Conservation (phyloP, 1,139 yeast genomes). For the Hansenula lynferdii region DNA sequence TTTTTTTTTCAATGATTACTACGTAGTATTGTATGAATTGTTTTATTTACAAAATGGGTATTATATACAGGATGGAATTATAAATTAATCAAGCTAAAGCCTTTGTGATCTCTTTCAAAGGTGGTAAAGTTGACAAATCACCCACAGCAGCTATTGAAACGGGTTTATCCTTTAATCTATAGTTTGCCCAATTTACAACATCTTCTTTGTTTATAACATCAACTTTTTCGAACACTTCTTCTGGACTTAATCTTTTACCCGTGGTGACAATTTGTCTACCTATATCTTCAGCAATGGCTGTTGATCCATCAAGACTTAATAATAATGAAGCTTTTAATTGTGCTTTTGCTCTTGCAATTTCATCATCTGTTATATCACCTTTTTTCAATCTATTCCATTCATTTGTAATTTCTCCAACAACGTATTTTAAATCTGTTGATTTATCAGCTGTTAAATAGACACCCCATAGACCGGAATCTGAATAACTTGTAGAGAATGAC, state of each 20-base stretch:
- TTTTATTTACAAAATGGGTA: background rate
- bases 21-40: background rate
- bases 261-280: constrained; percentile 97
- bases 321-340: constrained; percentile 90
- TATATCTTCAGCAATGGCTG: constrained; percentile 96
- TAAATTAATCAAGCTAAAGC: background rate
- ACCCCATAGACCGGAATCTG: constrained; percentile 98
- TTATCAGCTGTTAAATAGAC: constrained; percentile 80
- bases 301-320: constrained; percentile 87
- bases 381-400: constrained; percentile 87
- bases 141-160: constrained; percentile 91
- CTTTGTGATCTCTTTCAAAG: constrained; percentile 18
- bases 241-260: constrained; percentile 86
- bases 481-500: constrained; percentile 96
- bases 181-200: constrained; percentile 85
- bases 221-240: constrained; percentile 83
- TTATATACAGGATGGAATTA: background rate
- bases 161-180: constrained; percentile 72
- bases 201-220: constrained; percentile 76
- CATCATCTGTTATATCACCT: constrained; percentile 75
- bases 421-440: constrained; percentile 57
- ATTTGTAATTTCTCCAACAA: constrained; percentile 67
- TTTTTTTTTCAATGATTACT: background rate
- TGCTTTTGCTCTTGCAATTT: constrained; percentile 90
- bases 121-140: constrained; percentile 45